Base-by-base conservation (phyloP, 1,284 basidiomycete genomes). In the Ceratobasidium sp. region DNA sequence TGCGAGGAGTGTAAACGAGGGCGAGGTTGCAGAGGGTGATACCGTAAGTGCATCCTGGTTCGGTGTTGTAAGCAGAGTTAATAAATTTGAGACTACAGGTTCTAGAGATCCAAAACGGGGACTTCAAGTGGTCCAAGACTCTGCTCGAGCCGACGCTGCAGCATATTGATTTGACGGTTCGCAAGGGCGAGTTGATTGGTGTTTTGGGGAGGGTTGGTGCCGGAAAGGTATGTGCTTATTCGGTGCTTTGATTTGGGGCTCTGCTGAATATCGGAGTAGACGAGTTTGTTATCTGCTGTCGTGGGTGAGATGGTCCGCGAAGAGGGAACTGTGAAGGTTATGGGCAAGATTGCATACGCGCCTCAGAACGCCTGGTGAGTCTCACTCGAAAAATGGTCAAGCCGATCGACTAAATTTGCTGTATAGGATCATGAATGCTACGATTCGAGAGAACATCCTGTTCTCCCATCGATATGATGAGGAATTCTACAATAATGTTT, bases 161-260 rank as follows among this genome's bases (percentile, higher is more conserved):
- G 82, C 91, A 92, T 77, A 93, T 98, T 81, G 91, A 92, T 82
- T 81, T 98, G 13, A 89, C 87, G 0, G 91, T 96, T 10, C 90
- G 89, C 64, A 96, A 95, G 83, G 96, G 96, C 20, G 94, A 98
- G 82, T 86, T 99, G 1, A 86, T 97, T 0, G 95, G 94, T 12
- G 87, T 98, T 3, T 89, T 98, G 15, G 97, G 97, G 10, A 91
- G 94, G 46, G 97, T 98, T 39, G 97, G 97, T 20, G 91, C 92
- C 69, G 97, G 97, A 77, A 99, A 98, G 89, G 91, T 93, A 81
- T 81, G 86, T 79, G 81, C 83, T 2, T 12, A 15, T 4, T 13
- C 18, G 64, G 51, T 9, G 39, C 4, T 63, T 5, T 64, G 23
- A 26, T 23, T 20, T 63, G 63, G 78, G 4, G 33, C 33, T 33